Evolutionary conservation across 2,329 filamentous ascomycete genomes (phyloP).

Genomic region (Penicillium decumbens): DNA sequence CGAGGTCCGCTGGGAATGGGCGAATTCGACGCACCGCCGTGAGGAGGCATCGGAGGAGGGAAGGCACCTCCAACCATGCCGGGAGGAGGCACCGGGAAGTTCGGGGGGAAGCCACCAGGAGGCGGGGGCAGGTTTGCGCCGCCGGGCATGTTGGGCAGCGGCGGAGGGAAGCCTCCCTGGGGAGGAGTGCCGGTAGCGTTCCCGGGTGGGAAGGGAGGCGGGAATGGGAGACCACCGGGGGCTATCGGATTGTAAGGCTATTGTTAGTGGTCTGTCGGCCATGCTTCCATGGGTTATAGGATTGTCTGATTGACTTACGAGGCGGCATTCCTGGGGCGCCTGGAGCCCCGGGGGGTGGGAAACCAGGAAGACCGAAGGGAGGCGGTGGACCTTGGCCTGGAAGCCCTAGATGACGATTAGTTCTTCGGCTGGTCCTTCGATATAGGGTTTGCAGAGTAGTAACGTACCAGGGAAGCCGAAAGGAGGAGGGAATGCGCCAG

Average conservation of each 20-base stretch:
- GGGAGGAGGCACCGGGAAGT: constrained; percentile 25
- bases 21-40: constrained; percentile 21
- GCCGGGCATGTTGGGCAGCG: constrained; percentile 39
- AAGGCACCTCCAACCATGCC: constrained; percentile 27
- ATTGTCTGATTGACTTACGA: constrained; percentile 47
- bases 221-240: constrained; percentile 53
- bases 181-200: constrained; percentile 35
- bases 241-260: constrained; percentile 28
- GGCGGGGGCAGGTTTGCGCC: constrained; percentile 44
- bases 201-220: constrained; percentile 41
- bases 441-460: constrained; percentile 2
- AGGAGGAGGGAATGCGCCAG: constrained; percentile 48
- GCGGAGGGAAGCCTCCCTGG: constrained; percentile 33
- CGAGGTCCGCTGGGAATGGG: constrained; percentile 29
- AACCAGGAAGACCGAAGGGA: constrained; percentile 54
- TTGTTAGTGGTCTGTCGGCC: neutral
- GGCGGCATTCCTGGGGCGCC: constrained; percentile 45
- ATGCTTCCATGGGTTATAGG: neutral
- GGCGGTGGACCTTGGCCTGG: constrained; percentile 50
- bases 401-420: constrained; percentile 20
- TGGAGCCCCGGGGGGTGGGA: constrained; percentile 42
- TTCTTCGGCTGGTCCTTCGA: neutral
- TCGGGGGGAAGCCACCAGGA: constrained; percentile 37
- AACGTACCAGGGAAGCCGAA: constrained; percentile 60
- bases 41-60: constrained; percentile 39